Percentiles rank a stretch among this genome's conserved stretches.
These are phyloP conservation scores for Catenaria anguillulae DNA, from an alignment of 371 early-diverging fungal species.

Conservation along the genomic window DNA sequence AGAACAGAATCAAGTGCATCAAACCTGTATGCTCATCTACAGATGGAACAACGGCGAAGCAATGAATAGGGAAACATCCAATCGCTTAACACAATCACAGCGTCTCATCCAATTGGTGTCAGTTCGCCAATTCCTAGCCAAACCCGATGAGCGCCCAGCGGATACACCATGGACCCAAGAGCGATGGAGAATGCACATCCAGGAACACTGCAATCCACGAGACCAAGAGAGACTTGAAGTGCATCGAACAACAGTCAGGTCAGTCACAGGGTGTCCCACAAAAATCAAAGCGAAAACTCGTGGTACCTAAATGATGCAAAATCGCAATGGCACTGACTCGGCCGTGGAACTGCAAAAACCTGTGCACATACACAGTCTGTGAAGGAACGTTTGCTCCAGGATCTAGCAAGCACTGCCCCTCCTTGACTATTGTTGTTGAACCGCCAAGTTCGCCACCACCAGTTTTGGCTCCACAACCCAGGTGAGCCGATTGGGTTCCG, in stretches of 20 bases:
- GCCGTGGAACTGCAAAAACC: neutral
- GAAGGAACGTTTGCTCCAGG: too few relatives aligned
- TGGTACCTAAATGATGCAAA: neutral
- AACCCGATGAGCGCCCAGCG: neutral
- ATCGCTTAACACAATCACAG: too few relatives aligned
- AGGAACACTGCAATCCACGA: neutral
- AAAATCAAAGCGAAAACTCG: neutral
- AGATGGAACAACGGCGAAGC: too few relatives aligned
- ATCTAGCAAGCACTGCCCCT: too few relatives aligned
- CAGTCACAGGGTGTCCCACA: neutral
- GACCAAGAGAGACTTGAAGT: neutral
- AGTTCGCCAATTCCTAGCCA: constrained; percentile 3
- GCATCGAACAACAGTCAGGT: neutral
- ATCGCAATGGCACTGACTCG: neutral
- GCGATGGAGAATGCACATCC: neutral
- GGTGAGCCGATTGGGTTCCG: too few relatives aligned
- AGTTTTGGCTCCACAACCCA: too few relatives aligned
- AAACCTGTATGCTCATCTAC: too few relatives aligned
- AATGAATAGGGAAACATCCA: too few relatives aligned
- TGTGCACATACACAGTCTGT: too few relatives aligned
- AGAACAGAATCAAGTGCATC: too few relatives aligned
- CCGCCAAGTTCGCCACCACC: neutral
- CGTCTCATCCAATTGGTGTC: neutral
- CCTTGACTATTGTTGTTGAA: too few relatives aligned
- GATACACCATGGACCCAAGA: neutral